phyloP scores from a whole-genome alignment of 2,329 filamentous ascomycete genomes.

The Esteya vermicola region DNA sequence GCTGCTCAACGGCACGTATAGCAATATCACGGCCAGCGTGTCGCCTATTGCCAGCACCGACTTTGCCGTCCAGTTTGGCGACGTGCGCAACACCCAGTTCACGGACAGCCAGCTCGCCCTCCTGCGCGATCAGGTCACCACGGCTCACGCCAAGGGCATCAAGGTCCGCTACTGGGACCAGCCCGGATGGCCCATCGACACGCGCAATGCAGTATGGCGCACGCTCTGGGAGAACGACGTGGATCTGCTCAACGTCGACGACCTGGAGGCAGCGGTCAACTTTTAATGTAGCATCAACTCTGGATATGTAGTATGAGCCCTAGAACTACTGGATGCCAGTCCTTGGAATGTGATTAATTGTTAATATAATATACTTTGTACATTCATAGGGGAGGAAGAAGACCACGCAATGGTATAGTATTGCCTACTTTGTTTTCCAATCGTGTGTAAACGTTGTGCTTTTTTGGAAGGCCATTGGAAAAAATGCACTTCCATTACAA shows the following conservation, averaged over 20 bases:
- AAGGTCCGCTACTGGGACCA: conserved; percentile 48
- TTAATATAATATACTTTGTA: no score
- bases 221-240: conserved; percentile 41
- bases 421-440: no score
- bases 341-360: no score
- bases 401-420: no score
- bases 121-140: conserved; percentile 34
- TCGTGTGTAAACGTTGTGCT: no score
- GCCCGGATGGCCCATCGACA: conserved; percentile 42
- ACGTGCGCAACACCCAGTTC: conserved; percentile 20
- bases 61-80: conserved; percentile 23
- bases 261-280: conserved; percentile 35
- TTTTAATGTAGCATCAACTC: no score
- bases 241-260: conserved; percentile 48
- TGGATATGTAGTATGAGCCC: no score
- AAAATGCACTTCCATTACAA: no score
- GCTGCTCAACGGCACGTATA: conserved; percentile 9
- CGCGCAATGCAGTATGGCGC: conserved; percentile 44
- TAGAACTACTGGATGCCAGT: no score
- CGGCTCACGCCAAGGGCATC: conserved; percentile 42
- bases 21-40: conserved; percentile 13
- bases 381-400: no score
- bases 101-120: conserved; percentile 32
- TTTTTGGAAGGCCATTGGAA: no score
- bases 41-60: conserved; percentile 16